These are phyloP conservation scores for Ophiobolus disseminans DNA, from an alignment of 2,329 filamentous ascomycete species.

Conservation along the genomic window DNA sequence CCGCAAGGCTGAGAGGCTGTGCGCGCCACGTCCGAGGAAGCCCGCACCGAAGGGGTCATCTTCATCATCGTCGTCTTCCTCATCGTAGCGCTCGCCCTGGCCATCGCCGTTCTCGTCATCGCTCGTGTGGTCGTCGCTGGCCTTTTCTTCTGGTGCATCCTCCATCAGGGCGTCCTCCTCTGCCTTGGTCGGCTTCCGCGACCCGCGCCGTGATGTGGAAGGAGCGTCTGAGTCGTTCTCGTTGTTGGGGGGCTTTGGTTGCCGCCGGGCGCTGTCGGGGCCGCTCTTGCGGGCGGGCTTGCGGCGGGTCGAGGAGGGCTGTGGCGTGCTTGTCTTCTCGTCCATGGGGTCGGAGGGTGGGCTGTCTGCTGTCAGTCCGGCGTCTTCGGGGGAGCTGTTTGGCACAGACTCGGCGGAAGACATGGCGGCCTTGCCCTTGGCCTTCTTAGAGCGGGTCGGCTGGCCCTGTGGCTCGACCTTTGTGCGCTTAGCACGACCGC, in stretches of 20 bases:
- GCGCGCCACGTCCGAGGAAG: slow-evolving; percentile 70
- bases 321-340: slow-evolving; percentile 65
- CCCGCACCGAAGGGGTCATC: slow-evolving; percentile 66
- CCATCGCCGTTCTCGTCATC: slow-evolving; percentile 62
- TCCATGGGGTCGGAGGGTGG: slow-evolving; percentile 70
- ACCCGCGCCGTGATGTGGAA: slow-evolving; percentile 41
- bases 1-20: slow-evolving; percentile 75
- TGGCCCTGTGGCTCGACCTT: slow-evolving; percentile 68
- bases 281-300: slow-evolving; percentile 77
- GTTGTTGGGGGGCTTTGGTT: slow-evolving; percentile 28
- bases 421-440: slow-evolving; percentile 71
- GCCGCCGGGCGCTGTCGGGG: slow-evolving; percentile 33
- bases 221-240: slow-evolving; percentile 32
- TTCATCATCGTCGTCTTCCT: slow-evolving; percentile 60
- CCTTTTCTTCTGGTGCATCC: slow-evolving; percentile 68
- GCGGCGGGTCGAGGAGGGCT: slow-evolving; percentile 73
- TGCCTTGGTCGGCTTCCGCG: slow-evolving; percentile 48
- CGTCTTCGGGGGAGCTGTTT: slow-evolving; percentile 2
- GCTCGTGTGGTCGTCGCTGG: slow-evolving; percentile 51
- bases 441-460: slow-evolving; percentile 63
- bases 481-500: slow-evolving; percentile 57
- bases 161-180: slow-evolving; percentile 76
- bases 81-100: slow-evolving; percentile 55
- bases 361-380: slow-evolving; percentile 51
- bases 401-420: slow-evolving; percentile 70